phyloP scores from a whole-genome alignment of 2,329 filamentous ascomycete species.

The Alternaria sp. region DNA sequence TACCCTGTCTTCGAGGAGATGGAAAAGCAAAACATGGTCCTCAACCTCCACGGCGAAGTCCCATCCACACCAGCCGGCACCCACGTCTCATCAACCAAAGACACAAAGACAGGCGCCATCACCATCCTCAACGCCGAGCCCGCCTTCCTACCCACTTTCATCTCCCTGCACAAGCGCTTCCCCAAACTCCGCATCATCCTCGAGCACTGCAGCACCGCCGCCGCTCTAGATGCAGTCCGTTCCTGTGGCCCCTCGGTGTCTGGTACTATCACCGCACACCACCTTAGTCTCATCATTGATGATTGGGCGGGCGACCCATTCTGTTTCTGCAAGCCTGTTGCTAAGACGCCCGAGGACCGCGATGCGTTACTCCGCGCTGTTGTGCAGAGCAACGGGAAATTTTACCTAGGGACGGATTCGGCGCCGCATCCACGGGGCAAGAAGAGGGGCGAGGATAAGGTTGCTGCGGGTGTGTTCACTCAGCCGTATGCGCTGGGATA shows the following conservation, averaged over 20 bases:
- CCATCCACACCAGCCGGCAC: conserved; percentile 58
- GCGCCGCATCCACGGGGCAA: conserved; percentile 72
- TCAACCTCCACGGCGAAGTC: conserved; percentile 95
- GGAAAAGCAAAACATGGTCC: conserved; percentile 81
- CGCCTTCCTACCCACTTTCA: conserved; percentile 81
- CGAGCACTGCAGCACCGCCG: conserved; percentile 88
- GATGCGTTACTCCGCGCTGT: conserved; percentile 74
- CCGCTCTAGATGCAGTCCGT: conserved; percentile 79
- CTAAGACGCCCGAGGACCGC: conserved; percentile 72
- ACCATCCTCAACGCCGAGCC: conserved; percentile 72
- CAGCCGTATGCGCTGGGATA: conserved; percentile 74
- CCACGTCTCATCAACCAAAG: conserved; percentile 20
- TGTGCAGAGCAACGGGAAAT: conserved; percentile 64
- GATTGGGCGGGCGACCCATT: conserved; percentile 75
- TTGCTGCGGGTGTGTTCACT: conserved; percentile 78
- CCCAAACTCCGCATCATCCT: conserved; percentile 72
- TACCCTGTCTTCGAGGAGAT: conserved; percentile 87
- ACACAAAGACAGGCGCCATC: conserved; percentile 32
- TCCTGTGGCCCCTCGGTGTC: conserved; percentile 80
- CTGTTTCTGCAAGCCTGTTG: conserved; percentile 78
- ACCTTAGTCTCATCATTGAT: conserved; percentile 81
- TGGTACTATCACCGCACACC: conserved; percentile 85
- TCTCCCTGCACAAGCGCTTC: conserved; percentile 75
- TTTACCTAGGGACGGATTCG: conserved; percentile 77
- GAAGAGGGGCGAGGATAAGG: conserved; percentile 64